Percentiles rank a stretch among this genome's conserved stretches.
These are phyloP conservation scores for Austroboletus eburneus DNA, from an alignment of 768 basidiomycete genomes.

Conservation along the genomic window DNA sequence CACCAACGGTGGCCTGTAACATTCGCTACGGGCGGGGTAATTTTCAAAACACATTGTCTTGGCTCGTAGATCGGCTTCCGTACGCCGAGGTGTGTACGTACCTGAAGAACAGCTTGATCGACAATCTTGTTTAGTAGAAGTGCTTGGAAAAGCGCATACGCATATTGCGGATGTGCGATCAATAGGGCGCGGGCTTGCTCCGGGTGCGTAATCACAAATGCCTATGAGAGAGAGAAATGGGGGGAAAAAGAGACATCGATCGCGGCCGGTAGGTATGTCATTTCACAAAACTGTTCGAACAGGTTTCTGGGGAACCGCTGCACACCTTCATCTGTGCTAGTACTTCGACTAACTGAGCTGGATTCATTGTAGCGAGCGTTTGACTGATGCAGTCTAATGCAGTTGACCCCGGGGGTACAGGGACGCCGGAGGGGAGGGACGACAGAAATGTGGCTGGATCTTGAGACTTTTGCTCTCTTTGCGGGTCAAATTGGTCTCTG, in stretches of 20 bases:
- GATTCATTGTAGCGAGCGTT: constrained; percentile 79
- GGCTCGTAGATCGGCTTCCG: background rate
- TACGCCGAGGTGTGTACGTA: constrained; percentile 19
- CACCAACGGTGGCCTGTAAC: constrained; percentile 43
- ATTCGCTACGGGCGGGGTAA: constrained; percentile 41
- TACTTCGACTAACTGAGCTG: constrained; percentile 85
- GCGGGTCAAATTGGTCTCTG: constrained; percentile 30
- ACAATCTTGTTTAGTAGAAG: constrained; percentile 92
- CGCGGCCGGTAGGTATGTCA: constrained; percentile 9
- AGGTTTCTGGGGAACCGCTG: constrained; percentile 20
- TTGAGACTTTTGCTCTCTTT: constrained; percentile 32
- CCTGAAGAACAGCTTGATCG: constrained; percentile 82
- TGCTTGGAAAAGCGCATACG: constrained; percentile 95
- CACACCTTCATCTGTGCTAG: constrained; percentile 97
- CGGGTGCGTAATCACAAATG: constrained; percentile 86
- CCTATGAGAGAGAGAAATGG: constrained; percentile 50
- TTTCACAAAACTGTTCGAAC: constrained; percentile 19
- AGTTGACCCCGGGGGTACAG: constrained; percentile 64
- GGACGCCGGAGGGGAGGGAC: constrained; percentile 70
- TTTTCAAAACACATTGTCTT: constrained; percentile 5
- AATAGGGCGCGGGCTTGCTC: constrained; percentile 84
- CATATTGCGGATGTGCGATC: constrained; percentile 82
- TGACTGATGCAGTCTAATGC: constrained; percentile 82
- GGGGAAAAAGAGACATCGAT: constrained; percentile 9
- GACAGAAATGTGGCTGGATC: constrained; percentile 57